phyloP scores from a whole-genome alignment of 2,329 filamentous ascomycete species.

The Pseudonectria foliicola region DNA sequence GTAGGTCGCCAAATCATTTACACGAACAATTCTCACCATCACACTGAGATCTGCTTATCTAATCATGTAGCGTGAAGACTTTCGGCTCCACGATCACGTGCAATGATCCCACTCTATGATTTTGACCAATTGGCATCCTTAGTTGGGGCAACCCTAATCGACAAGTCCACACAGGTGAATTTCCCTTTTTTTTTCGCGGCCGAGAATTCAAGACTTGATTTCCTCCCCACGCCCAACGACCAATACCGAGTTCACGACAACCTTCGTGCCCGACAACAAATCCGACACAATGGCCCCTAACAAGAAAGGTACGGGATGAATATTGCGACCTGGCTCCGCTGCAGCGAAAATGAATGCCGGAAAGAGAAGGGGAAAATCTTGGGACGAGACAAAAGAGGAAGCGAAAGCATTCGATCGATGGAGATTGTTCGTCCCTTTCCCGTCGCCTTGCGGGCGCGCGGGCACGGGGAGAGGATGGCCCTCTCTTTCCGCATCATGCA shows the following conservation, averaged over 20 bases:
- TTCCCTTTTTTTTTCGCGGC: constrained; percentile 14
- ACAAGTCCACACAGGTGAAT: constrained; percentile 14
- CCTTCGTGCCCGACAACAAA: constrained; percentile 18
- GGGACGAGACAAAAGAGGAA: constrained; percentile 8
- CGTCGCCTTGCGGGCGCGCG: constrained; percentile 4
- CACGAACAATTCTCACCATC: background rate
- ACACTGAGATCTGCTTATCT: background rate
- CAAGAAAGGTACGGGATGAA: constrained; percentile 43
- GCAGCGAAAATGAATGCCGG: constrained; percentile 1
- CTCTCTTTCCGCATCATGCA: constrained; percentile 48
- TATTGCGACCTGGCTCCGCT: constrained; percentile 6
- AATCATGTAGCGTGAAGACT: background rate
- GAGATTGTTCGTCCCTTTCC: background rate
- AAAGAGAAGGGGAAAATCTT: constrained; percentile 6
- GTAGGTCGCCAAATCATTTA: too few relatives aligned
- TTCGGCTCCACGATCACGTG: background rate
- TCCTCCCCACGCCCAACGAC: constrained; percentile 16
- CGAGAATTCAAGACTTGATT: constrained; percentile 11
- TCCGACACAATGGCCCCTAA: constrained; percentile 28
- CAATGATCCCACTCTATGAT: background rate
- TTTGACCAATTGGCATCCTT: constrained; percentile 6
- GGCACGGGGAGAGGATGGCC: too few relatives aligned
- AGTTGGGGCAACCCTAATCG: constrained; percentile 17
- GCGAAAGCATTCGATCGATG: constrained; percentile 11
- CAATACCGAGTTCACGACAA: constrained; percentile 18